Evolutionary conservation across 1,139 yeast species (phyloP).

Genomic region (Petasospora rhodanensis): DNA sequence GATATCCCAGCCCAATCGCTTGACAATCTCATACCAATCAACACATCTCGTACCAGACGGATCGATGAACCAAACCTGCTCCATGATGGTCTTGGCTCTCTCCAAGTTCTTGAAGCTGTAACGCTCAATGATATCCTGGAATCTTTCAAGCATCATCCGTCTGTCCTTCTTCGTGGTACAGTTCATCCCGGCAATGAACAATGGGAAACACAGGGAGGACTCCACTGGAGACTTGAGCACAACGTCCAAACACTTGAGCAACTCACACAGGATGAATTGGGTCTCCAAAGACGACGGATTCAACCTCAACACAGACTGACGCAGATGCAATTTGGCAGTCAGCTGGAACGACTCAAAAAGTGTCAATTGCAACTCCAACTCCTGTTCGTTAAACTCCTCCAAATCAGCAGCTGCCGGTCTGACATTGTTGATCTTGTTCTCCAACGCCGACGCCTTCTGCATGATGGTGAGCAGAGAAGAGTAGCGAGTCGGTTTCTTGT

Average conservation of each 20-base stretch:
- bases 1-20: slow-evolving; percentile 70
- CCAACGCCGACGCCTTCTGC: slow-evolving; percentile 41
- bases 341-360: slow-evolving; percentile 70
- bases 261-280: slow-evolving; percentile 52
- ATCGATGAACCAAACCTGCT: slow-evolving; percentile 52
- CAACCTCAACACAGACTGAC: slow-evolving; percentile 56
- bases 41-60: slow-evolving; percentile 42
- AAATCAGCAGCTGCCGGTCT: slow-evolving; percentile 54
- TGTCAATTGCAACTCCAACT: slow-evolving; percentile 62
- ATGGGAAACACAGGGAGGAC: slow-evolving; percentile 68
- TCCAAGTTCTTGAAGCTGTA: slow-evolving; percentile 67
- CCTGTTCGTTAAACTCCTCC: slow-evolving; percentile 42
- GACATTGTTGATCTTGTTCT: slow-evolving; percentile 44
- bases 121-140: slow-evolving; percentile 51
- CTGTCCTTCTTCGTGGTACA: slow-evolving; percentile 49
- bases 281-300: slow-evolving; percentile 65
- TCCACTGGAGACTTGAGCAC: slow-evolving; percentile 66
- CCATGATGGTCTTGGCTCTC: slow-evolving; percentile 55
- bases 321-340: slow-evolving; percentile 62
- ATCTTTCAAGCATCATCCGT: slow-evolving; percentile 44
- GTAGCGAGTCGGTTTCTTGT: slow-evolving; percentile 22
- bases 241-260: slow-evolving; percentile 54
- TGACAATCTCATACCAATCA: slow-evolving; percentile 68
- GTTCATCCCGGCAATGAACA: slow-evolving; percentile 73
- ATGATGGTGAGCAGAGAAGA: slow-evolving; percentile 33